Conservation (phyloP, 257 asterid species). For the Solanum gandarillasii region DNA sequence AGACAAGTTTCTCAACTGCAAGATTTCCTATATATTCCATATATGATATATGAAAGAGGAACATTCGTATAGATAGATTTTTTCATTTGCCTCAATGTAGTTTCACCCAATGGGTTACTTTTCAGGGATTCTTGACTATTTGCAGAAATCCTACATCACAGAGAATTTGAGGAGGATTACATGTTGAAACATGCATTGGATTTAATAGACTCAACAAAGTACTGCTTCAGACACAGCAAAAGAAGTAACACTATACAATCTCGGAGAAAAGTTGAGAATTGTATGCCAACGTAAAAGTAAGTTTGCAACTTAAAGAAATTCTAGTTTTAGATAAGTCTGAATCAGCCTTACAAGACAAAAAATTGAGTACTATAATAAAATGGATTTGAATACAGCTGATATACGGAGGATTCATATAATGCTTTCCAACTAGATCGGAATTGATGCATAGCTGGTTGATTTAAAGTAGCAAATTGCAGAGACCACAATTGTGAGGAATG, state of each 20-base stretch:
- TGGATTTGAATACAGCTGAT: neutral
- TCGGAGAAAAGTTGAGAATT: neutral
- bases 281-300: neutral
- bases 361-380: neutral
- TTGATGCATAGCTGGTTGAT: neutral
- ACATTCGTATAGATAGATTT: constrained; percentile 28
- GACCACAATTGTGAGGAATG: neutral
- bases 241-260: neutral
- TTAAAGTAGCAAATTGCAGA: neutral
- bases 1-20: constrained; percentile 15
- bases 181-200: neutral
- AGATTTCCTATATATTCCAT: constrained; percentile 21
- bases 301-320: neutral
- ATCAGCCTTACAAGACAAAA: neutral
- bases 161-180: neutral
- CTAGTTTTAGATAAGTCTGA: neutral
- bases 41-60: constrained; percentile 22
- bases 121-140: constrained; percentile 14
- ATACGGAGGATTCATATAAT: neutral
- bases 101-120: constrained; percentile 4
- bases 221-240: neutral
- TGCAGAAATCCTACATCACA: constrained; percentile 18
- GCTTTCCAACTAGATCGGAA: neutral
- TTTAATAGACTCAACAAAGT: neutral
- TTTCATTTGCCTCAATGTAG: constrained; percentile 14